Evolutionary conservation across 2,329 filamentous ascomycete genomes (phyloP), one percentile per base, ranked within the genome.

Genomic region (Zalaria obscura): DNA sequence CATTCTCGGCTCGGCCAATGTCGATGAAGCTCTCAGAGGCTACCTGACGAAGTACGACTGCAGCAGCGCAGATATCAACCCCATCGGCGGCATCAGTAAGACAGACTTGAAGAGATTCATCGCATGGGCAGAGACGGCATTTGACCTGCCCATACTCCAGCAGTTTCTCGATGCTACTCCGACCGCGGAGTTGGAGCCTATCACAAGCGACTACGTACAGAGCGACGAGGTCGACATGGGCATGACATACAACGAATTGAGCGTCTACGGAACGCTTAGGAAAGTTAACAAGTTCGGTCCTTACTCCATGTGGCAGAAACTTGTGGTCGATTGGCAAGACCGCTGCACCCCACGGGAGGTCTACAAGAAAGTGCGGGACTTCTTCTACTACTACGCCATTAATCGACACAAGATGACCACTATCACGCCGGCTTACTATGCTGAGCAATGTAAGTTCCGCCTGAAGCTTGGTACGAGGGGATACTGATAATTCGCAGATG

Each of bases 11-110:
- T 73, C 68, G 18, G 76, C 75, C 2, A 84, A 84, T 51, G 79
- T 83, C 3, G 78, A 74, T 50, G 73, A 73, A 50, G 65, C 63
- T 45, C 58, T 75, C 26, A 62, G 69, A 27, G 70, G 68, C 18
- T 78, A 83, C 55, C 63, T 81, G 25, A 84, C 80, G n/a, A 83
- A 84, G 59, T 83, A 83, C 52, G 80, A 83, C 54, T 75, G 70
- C 52, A 60, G 53, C 5, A 61, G 57, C n/a, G 66, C 66, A 10
- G 64, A 68, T 50, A 63, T 79, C 54, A 76, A 80, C 50, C 78
- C 78, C 3, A 78, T 81, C 39, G 77, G 75, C 10, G 68, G 68
- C 7, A 73, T 78, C 43, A 69, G 65, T 43, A 86, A 85, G 57
- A 75, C 68, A 2, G 82, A 87, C 50, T 63, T 85, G 1, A 83